A percentile compares a stretch with the other conserved stretches of the same genome.
These are phyloP conservation scores for Gossypium armourianum DNA, from an alignment of 441 rosid species.

Conservation along the genomic window DNA sequence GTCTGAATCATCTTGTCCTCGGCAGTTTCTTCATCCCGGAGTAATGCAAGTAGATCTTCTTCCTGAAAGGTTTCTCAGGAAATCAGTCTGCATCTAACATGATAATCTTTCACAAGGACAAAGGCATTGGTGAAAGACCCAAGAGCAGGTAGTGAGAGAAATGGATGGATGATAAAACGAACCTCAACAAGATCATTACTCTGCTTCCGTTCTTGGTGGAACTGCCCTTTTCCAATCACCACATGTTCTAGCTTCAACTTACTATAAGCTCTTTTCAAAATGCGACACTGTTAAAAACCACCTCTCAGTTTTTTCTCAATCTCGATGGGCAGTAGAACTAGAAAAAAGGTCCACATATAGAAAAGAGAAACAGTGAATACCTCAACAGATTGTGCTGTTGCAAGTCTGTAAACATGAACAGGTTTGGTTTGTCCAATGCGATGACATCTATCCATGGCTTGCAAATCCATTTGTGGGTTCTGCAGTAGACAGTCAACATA, in stretches of 20 bases:
- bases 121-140: background rate
- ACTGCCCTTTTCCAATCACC: slow-evolving; percentile 83
- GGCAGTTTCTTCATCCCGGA: slow-evolving; percentile 58
- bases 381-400: slow-evolving; percentile 85
- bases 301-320: slow-evolving; percentile 13
- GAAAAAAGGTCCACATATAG: background rate
- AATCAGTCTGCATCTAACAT: background rate
- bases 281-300: slow-evolving; percentile 54
- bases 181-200: slow-evolving; percentile 39
- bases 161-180: background rate
- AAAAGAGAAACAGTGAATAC: slow-evolving; percentile 26
- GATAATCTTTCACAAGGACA: background rate
- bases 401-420: slow-evolving; percentile 93
- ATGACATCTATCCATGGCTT: slow-evolving; percentile 99
- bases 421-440: slow-evolving; percentile 97
- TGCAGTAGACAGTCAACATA: slow-evolving; percentile 24
- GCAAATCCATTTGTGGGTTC: slow-evolving; percentile 98
- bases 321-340: background rate
- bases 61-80: slow-evolving; percentile 35
- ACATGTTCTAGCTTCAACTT: slow-evolving; percentile 95
- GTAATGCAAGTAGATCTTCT: slow-evolving; percentile 64
- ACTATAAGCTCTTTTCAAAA: slow-evolving; percentile 75
- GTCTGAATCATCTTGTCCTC: slow-evolving; percentile 87
- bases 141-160: background rate
- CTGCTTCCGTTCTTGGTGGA: slow-evolving; percentile 60